Evolutionary conservation across 2,329 filamentous ascomycete species (phyloP).

Genomic region (Allantophomopsis cytisporea): DNA sequence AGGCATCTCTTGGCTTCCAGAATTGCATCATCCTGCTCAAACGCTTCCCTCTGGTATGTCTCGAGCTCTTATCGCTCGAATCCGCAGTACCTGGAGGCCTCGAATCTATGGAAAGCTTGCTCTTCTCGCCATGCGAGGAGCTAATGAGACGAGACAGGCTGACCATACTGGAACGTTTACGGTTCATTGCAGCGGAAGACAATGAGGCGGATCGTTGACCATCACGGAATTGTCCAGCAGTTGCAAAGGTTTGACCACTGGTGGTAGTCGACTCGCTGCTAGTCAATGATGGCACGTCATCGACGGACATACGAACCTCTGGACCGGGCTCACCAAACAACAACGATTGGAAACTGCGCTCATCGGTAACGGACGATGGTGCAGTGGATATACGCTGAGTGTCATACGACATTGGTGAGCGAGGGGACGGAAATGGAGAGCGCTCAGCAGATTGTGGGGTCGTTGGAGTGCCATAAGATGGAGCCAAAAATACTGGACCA

Average conservation of each 20-base stretch:
- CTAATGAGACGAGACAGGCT: constrained; percentile 67
- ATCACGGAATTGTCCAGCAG: constrained; percentile 29
- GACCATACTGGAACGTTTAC: constrained; percentile 62
- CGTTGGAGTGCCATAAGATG: constrained; percentile 37
- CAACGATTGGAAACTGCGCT: constrained; percentile 56
- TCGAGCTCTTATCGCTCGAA: constrained; percentile 42
- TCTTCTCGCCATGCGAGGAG: constrained; percentile 60
- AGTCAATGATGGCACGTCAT: constrained; percentile 62
- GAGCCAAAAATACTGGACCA: constrained; percentile 17
- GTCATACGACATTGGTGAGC: constrained; percentile 56
- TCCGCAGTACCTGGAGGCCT: constrained; percentile 18
- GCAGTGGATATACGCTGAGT: constrained; percentile 62
- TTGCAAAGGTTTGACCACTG: constrained; percentile 42
- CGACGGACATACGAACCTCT: constrained; percentile 55
- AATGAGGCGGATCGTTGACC: constrained; percentile 50
- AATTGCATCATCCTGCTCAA: constrained; percentile 68
- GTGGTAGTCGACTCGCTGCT: constrained; percentile 69
- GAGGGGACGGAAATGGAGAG: constrained; percentile 43
- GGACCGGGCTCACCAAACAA: constrained; percentile 63
- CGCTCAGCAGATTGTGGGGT: constrained; percentile 23
- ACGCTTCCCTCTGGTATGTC: constrained; percentile 52
- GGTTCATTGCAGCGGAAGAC: constrained; percentile 47
- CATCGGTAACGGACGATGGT: constrained; percentile 60
- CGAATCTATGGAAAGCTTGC: constrained; percentile 61
- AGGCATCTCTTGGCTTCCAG: constrained; percentile 38